Evolutionary conservation across 106 monocot species (phyloP), one percentile per base, ranked within the genome.

Genomic region (Apostasia shenzhenica): DNA sequence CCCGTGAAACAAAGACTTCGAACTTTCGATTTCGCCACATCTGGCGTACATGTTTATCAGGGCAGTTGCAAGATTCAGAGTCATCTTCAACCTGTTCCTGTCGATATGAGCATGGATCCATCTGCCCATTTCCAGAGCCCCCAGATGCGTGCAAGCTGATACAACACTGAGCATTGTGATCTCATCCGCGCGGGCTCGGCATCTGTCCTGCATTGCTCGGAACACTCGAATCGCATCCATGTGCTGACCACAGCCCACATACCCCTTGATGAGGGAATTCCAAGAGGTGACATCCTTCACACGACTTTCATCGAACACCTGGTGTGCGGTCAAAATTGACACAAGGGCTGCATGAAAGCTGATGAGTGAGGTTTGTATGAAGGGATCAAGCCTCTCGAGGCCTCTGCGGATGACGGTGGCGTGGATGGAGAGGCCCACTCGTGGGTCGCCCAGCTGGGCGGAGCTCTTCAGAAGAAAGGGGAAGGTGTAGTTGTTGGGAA

Each of bases 251-350:
- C 72, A 77, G 0, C 6, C 51, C 5, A 81, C n/a, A 8, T 84
- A 87, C 2, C 79, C 86, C 61, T 81, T 80, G 50, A 91, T 91
- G 41, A 86, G 81, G 8, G 91, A 74, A 59, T 91, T 91, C 91
- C 91, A 91, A 3, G 58, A 46, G 1, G 84, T 61, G 2, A 91
- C 81, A 53, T 86, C 84, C 55, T 79, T 66, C 0, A 12, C n/a
- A 6, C 70, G 76, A 77, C 77, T 70, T 43, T 70, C 5, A 49
- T 91, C 87, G 67, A 91, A 87, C 78, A 89, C 53, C 9, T 65
- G 3, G 8, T 66, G 77, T 40, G 82, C 88, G 51, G 57, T 41
- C 5, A 57, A 68, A 1, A 81, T 46, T 0, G 57, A 79, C 26
- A 78, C 86, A 42, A 46, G 71, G 4, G 61, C 48, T 0, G 86